Conservation (phyloP, 202 grass and related monocot genomes). For the Setaria viridis region DNA sequence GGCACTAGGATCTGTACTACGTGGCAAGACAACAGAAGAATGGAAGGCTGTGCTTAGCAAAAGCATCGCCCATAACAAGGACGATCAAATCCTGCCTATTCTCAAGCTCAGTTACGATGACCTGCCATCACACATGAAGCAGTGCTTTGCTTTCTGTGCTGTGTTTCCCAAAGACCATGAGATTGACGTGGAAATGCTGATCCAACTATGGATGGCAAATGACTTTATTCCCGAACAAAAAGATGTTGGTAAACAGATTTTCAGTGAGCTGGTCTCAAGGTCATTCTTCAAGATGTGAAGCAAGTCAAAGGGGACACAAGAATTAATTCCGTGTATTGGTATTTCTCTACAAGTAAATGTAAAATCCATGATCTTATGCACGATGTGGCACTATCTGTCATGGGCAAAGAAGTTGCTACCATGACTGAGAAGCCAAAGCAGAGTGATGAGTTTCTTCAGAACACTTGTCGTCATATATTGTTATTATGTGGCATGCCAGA, state of each 20-base stretch:
- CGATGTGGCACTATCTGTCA: slow-evolving; percentile 39
- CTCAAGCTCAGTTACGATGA: neutral
- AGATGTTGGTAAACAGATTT: slow-evolving; percentile 7
- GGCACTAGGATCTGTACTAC: slow-evolving; percentile 35
- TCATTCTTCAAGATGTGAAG: slow-evolving; percentile 42
- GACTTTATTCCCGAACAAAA: neutral
- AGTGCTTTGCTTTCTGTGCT: neutral
- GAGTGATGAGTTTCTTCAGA: no score
- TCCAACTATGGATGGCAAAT: slow-evolving; percentile 7
- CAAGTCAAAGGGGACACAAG: neutral
- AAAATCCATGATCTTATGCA: slow-evolving; percentile 52
- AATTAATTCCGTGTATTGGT: neutral
- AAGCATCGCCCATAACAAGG: slow-evolving; percentile 4
- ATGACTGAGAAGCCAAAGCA: neutral
- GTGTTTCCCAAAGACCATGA: neutral
- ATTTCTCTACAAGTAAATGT: neutral
- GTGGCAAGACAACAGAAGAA: slow-evolving; percentile 14
- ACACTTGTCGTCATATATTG: neutral
- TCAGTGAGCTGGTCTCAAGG: slow-evolving; percentile 19
- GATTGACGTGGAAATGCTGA: neutral
- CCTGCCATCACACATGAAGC: neutral
- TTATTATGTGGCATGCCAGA: fast-evolving
- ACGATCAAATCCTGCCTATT: neutral
- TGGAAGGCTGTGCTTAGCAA: slow-evolving; percentile 25
- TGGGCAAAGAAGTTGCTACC: slow-evolving; percentile 13